Base-by-base conservation (phyloP, 352 stramenopile species). In the Globisporangium nunn region DNA sequence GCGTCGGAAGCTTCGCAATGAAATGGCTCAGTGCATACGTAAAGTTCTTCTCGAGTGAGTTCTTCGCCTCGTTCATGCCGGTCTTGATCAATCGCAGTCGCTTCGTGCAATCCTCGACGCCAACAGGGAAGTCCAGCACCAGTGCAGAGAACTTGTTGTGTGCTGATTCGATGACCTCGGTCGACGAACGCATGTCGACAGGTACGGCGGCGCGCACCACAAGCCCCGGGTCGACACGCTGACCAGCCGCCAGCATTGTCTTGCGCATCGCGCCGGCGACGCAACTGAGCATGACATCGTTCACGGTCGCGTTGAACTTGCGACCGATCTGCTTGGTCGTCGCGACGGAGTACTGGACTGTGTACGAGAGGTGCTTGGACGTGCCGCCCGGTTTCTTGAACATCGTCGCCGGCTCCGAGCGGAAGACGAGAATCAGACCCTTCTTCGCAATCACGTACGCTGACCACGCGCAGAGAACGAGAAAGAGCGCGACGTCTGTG, bases 121-220 rank as follows among this genome's bases (percentile, higher is more conserved):
- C 82, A 6, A 93, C 54, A 0, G 82, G 82, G 43, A 93, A 76
- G 50, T 93, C 78, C 33, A 93, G 75, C 18, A 89, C 58, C 14
- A 93, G 60, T 40, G 82, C 81, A 33, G 80, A 91, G 63, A 93
- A 93, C 51, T 83, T 83, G 66, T 93, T 93, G 70, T 70, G 70
- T 11, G 80, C 75, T 50, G 75, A 64, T 31, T 54, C 64, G 46
- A 91, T 82, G 7, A 81, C 68, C 56, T 91, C 78, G 40, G 60
- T 82, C n/a, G 66, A 75, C 41, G 72, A 71, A 29, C 82, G 82
- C 78, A 93, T 90, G 68, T 90, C 81, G 44, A 93, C 78, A 3
- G 82, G 82, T 51, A 93, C 88, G 14, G 69, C 82, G 7, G 80
- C 79, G 41, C 82, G 82, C 49, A 93, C 69, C 31, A 76, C 68